phyloP scores from a whole-genome alignment of 1,139 yeast species.

The Blastobotrys apis region DNA sequence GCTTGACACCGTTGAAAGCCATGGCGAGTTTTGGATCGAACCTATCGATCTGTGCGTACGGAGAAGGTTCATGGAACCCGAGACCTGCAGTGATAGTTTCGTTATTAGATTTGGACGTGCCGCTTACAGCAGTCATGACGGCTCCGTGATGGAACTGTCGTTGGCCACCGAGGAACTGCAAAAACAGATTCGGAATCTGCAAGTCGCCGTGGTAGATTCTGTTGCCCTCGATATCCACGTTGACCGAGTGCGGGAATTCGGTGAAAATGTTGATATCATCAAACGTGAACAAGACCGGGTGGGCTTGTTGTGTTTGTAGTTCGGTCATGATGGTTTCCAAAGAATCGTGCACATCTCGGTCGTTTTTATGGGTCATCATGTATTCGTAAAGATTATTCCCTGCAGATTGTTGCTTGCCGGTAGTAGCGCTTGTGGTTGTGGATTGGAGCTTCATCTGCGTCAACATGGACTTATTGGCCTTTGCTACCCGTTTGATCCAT shows the following conservation, averaged over 20 bases:
- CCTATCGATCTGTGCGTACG: slow-evolving; percentile 46
- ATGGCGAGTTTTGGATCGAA: slow-evolving; percentile 57
- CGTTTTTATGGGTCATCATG: slow-evolving; percentile 35
- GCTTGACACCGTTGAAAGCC: slow-evolving; percentile 47
- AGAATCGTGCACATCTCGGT: slow-evolving; percentile 39
- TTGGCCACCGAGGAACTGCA: slow-evolving; percentile 56
- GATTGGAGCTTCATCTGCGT: slow-evolving; percentile 2
- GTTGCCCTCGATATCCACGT: slow-evolving; percentile 55
- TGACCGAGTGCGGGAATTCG: slow-evolving; percentile 53
- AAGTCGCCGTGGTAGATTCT: slow-evolving; percentile 60
- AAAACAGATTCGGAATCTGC: slow-evolving; percentile 60
- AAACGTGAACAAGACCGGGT: slow-evolving; percentile 65
- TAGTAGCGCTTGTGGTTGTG: too few relatives aligned
- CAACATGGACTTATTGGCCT: slow-evolving; percentile 53
- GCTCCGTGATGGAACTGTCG: slow-evolving; percentile 55
- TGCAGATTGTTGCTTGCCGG: not conserved
- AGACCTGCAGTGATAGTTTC: slow-evolving; percentile 61
- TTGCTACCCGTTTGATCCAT: slow-evolving; percentile 53
- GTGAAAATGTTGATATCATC: slow-evolving; percentile 72
- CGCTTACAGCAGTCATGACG: slow-evolving; percentile 60
- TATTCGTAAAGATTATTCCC: slow-evolving; percentile 45
- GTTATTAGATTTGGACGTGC: slow-evolving; percentile 42
- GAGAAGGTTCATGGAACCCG: slow-evolving; percentile 49
- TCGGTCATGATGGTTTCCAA: slow-evolving; percentile 56
- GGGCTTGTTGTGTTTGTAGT: slow-evolving; percentile 40